Conservation (phyloP, 441 rosid species). For the Erysimum cheiri region DNA sequence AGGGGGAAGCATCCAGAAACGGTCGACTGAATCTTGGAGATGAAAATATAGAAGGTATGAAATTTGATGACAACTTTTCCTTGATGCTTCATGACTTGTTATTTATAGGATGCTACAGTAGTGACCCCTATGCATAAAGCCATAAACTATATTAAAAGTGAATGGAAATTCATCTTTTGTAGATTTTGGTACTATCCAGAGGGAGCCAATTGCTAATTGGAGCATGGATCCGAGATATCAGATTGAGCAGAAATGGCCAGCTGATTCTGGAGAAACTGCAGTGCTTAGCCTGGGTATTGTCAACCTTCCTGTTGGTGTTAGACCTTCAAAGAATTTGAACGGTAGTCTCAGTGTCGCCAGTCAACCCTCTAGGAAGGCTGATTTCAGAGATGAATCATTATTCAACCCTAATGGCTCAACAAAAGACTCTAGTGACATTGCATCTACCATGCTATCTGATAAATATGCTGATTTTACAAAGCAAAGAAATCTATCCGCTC, state of each 20-base stretch:
- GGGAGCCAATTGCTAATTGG: slow-evolving; percentile 73
- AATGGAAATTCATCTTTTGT: slow-evolving; percentile 34
- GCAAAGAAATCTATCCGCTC: slow-evolving; percentile 80
- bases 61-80: slow-evolving; percentile 16
- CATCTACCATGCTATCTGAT: slow-evolving; percentile 61
- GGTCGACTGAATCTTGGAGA: slow-evolving; percentile 44
- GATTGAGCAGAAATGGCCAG: slow-evolving; percentile 69
- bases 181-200: slow-evolving; percentile 68
- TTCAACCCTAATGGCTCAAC: slow-evolving; percentile 52
- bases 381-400: slow-evolving; percentile 48
- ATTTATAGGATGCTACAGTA: slow-evolving; percentile 17
- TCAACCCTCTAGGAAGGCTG: slow-evolving; percentile 51
- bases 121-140: not conserved
- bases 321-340: slow-evolving; percentile 57
- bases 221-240: slow-evolving; percentile 72
- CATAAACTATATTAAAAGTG: not conserved
- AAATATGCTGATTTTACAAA: slow-evolving; percentile 63
- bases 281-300: slow-evolving; percentile 64
- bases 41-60: slow-evolving; percentile 66
- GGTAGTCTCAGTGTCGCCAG: slow-evolving; percentile 43
- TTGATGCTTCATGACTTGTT: slow-evolving; percentile 8
- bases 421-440: slow-evolving; percentile 60
- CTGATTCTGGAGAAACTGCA: slow-evolving; percentile 57
- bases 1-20: slow-evolving; percentile 30
- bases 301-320: slow-evolving; percentile 90